A percentile compares a stretch with the other conserved stretches of the same genome.
phyloP scores from a whole-genome alignment of 768 basidiomycete species.

The Collybia sordida region DNA sequence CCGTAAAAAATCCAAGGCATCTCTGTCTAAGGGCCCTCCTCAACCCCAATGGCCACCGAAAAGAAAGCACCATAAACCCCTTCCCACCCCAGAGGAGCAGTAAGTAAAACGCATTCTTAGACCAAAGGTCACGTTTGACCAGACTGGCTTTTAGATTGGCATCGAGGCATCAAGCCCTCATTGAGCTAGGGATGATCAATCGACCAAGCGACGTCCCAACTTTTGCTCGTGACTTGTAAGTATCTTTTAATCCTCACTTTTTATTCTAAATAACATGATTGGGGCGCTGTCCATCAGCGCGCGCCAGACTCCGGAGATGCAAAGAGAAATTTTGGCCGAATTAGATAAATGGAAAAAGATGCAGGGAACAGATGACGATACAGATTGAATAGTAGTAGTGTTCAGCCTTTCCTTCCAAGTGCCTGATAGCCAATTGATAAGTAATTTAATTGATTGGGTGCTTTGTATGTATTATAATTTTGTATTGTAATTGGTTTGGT shows the following conservation, averaged over 20 bases:
- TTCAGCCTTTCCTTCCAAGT: not conserved
- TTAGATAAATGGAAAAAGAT: constrained; percentile 34
- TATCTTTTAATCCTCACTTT: constrained; percentile 8
- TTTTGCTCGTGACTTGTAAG: constrained; percentile 71
- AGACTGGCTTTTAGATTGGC: constrained; percentile 38
- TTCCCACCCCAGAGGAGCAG: constrained; percentile 50
- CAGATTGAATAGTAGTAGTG: constrained; percentile 5
- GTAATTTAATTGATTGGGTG: not conserved
- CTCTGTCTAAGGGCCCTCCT: constrained; percentile 24
- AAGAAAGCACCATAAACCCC: constrained; percentile 54
- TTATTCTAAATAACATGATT: constrained; percentile 7
- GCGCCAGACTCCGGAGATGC: constrained; percentile 40
- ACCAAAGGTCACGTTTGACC: not conserved
- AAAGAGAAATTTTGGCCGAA: constrained; percentile 36
- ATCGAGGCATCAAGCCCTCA: constrained; percentile 57
- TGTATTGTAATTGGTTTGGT: too few relatives aligned
- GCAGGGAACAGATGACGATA: constrained; percentile 9
- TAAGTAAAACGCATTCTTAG: constrained; percentile 21
- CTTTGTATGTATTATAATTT: not conserved
- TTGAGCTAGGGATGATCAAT: constrained; percentile 61
- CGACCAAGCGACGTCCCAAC: constrained; percentile 46
- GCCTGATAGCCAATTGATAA: not conserved
- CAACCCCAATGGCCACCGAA: constrained; percentile 64
- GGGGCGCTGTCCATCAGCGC: constrained; percentile 25
- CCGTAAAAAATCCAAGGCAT: constrained; percentile 19